Evolutionary conservation across 2,329 filamentous ascomycete genomes (phyloP), one percentile per base, ranked within the genome.

Genomic region (Cercospora sojina): DNA sequence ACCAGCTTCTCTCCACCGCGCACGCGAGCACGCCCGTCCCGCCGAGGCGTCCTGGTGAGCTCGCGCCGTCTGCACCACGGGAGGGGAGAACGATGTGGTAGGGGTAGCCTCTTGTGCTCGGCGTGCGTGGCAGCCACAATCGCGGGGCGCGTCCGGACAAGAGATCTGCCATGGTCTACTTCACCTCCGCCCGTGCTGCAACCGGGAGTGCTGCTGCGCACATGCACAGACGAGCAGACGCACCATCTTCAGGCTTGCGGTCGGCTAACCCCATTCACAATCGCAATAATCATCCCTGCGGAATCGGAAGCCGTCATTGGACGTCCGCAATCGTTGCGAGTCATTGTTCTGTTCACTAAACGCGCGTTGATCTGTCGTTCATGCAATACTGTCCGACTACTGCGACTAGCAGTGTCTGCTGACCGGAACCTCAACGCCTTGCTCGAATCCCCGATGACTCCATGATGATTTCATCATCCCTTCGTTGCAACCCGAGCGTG

Each of bases 61-160:
- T 63, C 62, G 35, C 20, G 35, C 49, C 35, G 16, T 38, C 35
- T n/a, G 35, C 35, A n/a, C 35, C n/a, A n/a, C n/a, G n/a, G n/a
- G n/a, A n/a, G n/a, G n/a, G n/a, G n/a, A n/a, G 35, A 38, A 38
- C 16, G 35, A n/a, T n/a, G 35, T 38, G 35, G n/a, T n/a, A n/a
- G n/a, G n/a, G 35, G 35, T 38, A 61, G 57, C 57, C 63, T 61
- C 47, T 49, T 51, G 32, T 56, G 16, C 38, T 63, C 47, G 35
- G 62, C 57, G 38, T 49, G 66, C 62, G 59, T 65, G 59, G 66
- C 66, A 65, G 62, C 66, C 62, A 67, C 65, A 59, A 23, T 23
- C 20, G 59, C 63, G 65, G 65, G 55, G 32, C 47, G 32, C 43
- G 20, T 49, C 43, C 43, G 43, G 43, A 5, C 29, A n/a, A 41